Base-by-base conservation (phyloP, 371 early-diverging fungal genomes). In the Mucor plumbeus region DNA sequence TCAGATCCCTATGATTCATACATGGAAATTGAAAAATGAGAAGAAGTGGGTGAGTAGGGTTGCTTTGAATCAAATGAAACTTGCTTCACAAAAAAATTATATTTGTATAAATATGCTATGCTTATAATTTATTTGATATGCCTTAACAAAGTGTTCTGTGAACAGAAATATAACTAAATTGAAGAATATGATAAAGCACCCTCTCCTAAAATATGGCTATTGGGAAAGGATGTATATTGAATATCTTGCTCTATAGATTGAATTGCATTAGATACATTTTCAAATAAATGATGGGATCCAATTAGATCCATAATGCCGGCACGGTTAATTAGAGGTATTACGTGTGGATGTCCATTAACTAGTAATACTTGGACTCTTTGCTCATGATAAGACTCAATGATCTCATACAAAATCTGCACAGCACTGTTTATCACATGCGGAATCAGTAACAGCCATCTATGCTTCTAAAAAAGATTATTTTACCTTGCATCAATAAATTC, bases 401-500 rank as follows among this genome's bases (percentile, higher is more conserved):
- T 92, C 65, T 93, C 93, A 34, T 90, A 74, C 8, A 95, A 82
- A 36, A 90, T 93, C 75, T 92, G 89, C 5, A 91, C 89, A 13
- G 96, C 95, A 69, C 91, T 92, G 67, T 38, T 64, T 1, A n/a
- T 50, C 31, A 36, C 19, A 19, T 14, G 14, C 34, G 63, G 53
- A 4, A 10, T 63, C 38, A 59, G 11, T 33, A 17, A 59, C 36
- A 13, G 48, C 56, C 19, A 14, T 26, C 26, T 26, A 26, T 14
- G 36, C 7, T 33, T 38, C 39, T 8, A 61, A 10, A 19, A 13
- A 17, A 13, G 10, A 38, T 44, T 39, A 61, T 44, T 54, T 63
- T 78, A 80, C 88, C 90, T 91, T 47, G 95, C 95, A 79, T 96
- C 97, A 61, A 96, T 81, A 5, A 73, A 83, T 8, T 89, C 85